Percentiles rank a stretch among this genome's conserved stretches.
These are phyloP conservation scores for Lactifluus pinguis DNA, from an alignment of 768 basidiomycete species.

Conservation along the genomic window DNA sequence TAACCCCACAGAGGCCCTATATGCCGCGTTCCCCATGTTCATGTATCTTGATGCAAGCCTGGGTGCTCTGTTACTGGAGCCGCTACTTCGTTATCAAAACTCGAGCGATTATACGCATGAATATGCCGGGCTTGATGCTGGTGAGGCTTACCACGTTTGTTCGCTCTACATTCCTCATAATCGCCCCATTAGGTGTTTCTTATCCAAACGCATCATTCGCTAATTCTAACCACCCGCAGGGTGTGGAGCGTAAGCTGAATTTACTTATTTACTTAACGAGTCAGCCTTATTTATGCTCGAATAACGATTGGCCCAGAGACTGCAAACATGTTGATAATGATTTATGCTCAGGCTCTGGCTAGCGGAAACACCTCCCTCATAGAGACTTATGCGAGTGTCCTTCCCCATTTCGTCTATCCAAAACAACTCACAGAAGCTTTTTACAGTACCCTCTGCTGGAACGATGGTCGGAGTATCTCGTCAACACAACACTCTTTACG, in stretches of 20 bases:
- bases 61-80: constrained; percentile 12
- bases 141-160: background rate
- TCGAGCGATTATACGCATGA: background rate
- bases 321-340: constrained; percentile 18
- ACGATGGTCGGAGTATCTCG: constrained; percentile 10
- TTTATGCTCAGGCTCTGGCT: constrained; percentile 3
- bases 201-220: constrained; percentile 2
- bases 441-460: constrained; percentile 1
- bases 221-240: background rate
- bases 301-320: constrained; percentile 2
- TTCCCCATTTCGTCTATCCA: background rate
- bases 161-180: background rate
- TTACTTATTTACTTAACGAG: background rate
- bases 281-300: background rate
- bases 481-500: background rate
- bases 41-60: constrained; percentile 12
- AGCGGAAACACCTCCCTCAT: constrained; percentile 1
- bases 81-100: constrained; percentile 12
- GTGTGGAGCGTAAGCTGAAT: constrained; percentile 11
- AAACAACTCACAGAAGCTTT: background rate
- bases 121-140: constrained; percentile 12
- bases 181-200: background rate
- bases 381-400: background rate
- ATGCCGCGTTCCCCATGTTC: constrained; percentile 14
- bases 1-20: constrained; percentile 13